Evolutionary conservation across 1,284 basidiomycete species (phyloP).

Genomic region (Phellinidium pouzarii): DNA sequence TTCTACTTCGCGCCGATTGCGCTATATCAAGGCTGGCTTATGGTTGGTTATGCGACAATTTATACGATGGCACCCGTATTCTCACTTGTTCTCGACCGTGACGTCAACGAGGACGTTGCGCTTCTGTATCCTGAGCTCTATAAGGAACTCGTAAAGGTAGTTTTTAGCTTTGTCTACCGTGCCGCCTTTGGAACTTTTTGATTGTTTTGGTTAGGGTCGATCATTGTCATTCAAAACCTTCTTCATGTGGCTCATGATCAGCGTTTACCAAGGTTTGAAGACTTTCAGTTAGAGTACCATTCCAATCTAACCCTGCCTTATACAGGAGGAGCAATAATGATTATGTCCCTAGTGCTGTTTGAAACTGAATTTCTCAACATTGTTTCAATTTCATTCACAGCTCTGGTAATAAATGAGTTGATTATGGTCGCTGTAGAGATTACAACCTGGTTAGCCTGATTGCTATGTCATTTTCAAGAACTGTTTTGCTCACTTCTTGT

Average conservation of each 20-base stretch:
- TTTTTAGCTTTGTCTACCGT: constrained; percentile 19
- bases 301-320: neutral
- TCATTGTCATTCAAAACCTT: constrained; percentile 95
- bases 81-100: constrained; percentile 91
- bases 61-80: constrained; percentile 99
- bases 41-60: constrained; percentile 96
- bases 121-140: constrained; percentile 96
- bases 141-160: constrained; percentile 92
- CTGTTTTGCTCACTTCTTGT: constrained; percentile 4
- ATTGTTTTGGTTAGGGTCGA: constrained; percentile 57
- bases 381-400: constrained; percentile 96
- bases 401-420: constrained; percentile 92
- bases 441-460: constrained; percentile 75
- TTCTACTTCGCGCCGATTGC: constrained; percentile 99
- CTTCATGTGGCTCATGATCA: constrained; percentile 97
- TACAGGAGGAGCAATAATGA: constrained; percentile 94
- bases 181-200: constrained; percentile 4
- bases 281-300: neutral
- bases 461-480: constrained; percentile 2
- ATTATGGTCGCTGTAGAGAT: constrained; percentile 99
- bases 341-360: constrained; percentile 92
- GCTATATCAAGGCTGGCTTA: constrained; percentile 95
- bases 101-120: constrained; percentile 94
- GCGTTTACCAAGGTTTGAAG: constrained; percentile 85
- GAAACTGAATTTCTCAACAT: constrained; percentile 98